phyloP scores from a whole-genome alignment of 2,329 filamentous ascomycete genomes.

The Camillea tinctor region DNA sequence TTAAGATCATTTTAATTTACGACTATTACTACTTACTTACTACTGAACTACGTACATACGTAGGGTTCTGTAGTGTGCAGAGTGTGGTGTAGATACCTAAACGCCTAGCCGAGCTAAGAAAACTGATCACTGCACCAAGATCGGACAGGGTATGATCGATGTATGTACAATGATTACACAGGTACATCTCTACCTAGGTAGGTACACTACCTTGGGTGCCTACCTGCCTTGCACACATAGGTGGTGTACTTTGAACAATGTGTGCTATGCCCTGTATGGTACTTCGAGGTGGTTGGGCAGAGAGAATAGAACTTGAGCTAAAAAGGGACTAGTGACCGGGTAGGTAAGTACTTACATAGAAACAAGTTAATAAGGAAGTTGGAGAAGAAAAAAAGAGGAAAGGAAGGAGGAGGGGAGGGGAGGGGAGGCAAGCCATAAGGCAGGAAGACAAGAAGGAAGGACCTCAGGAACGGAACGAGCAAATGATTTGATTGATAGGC shows the following conservation, averaged over 20 bases:
- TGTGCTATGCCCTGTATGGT: background rate
- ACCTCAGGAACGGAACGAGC: too few species aligned
- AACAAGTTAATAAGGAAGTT: too few species aligned
- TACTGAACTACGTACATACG: too few species aligned
- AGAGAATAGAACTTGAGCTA: too few species aligned
- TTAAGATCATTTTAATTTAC: background rate
- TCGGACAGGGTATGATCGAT: background rate
- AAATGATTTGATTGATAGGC: too few species aligned
- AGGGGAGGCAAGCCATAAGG: background rate
- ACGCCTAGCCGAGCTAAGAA: background rate
- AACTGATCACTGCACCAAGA: background rate
- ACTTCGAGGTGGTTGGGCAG: too few species aligned
- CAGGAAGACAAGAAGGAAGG: background rate
- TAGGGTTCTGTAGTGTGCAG: too few species aligned
- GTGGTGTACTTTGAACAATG: background rate
- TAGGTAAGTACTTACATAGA: background rate
- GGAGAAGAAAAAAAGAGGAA: too few species aligned
- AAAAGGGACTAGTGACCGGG: too few species aligned
- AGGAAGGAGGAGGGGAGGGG: background rate
- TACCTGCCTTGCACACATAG: too few species aligned
- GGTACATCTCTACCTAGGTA: background rate
- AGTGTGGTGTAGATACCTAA: background rate
- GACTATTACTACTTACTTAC: background rate
- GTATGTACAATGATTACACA: too few species aligned
- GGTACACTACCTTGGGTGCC: background rate